Evolutionary conservation across 495 filamentous ascomycete genomes (phyloP), one percentile per base, ranked within the genome.

Genomic region (Aspergillus diversus): DNA sequence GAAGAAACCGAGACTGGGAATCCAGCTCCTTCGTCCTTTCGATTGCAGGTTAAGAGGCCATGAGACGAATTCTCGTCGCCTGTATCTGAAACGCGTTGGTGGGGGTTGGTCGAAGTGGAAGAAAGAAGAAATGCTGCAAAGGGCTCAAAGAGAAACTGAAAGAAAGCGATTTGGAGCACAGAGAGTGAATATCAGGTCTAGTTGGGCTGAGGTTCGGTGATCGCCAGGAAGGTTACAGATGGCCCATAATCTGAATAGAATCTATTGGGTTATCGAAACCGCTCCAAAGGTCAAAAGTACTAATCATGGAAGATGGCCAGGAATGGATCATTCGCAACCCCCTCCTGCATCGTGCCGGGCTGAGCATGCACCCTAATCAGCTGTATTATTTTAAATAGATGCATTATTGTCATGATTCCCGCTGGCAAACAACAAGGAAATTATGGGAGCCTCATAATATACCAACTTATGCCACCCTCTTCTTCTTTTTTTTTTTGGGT

Each of bases 11-110:
- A 54, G 60, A 33, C 7, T 11, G 42, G 31, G 49, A 34, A 39
- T 52, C 39, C 27, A 37, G 31, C 47, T 57, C 46, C 60, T 62
- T 16, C n/a, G 35, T 33, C 33, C 60, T 63, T 35, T 31, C 53
- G 27, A 49, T 47, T 61, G n/a, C 7, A 16, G 21, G 11, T 21
- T 31, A n/a, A n/a, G 46, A 11, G 5, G 32, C n/a, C 1, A 11
- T 7, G 27, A 11, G 39, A 43, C 11, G 39, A 8, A 33, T 12
- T 43, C 12, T 11, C 13, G 33, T 50, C 39, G 57, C 43, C 60
- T 63, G 46, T 63, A 50, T 63, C 11, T 43, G 39, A n/a, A 43
- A n/a, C 21, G 21, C 21, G 1, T 27, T 27, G 39, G 48, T 12
- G 8, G 48, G 48, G 16, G 51, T 15, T 33, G 27, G 51, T 54